Percentiles rank a stretch among this genome's conserved stretches.
Evolutionary conservation across 2,329 filamentous ascomycete genomes (phyloP).

Genomic region (Aaosphaeria arxii): DNA sequence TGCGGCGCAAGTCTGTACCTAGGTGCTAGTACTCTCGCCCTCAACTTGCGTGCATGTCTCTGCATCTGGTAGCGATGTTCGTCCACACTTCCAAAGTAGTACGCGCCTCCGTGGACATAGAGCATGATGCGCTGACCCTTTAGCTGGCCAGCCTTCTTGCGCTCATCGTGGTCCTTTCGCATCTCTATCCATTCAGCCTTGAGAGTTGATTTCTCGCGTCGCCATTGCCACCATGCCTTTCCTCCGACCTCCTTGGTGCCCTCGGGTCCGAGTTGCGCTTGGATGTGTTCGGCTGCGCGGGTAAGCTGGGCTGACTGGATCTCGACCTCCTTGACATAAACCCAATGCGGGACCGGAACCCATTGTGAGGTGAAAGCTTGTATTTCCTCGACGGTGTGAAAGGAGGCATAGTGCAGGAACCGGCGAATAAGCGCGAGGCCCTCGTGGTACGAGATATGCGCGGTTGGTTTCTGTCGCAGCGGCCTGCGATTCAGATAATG

Average conservation of each 20-base stretch:
- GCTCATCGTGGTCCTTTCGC: slow-evolving; percentile 73
- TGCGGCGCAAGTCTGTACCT: slow-evolving; percentile 86
- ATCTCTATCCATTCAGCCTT: slow-evolving; percentile 97
- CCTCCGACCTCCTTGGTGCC: slow-evolving; percentile 80
- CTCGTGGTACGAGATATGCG: slow-evolving; percentile 91
- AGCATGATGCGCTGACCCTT: slow-evolving; percentile 76
- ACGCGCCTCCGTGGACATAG: slow-evolving; percentile 91
- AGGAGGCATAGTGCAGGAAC: slow-evolving; percentile 81
- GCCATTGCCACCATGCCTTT: slow-evolving; percentile 71
- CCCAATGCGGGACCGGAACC: slow-evolving; percentile 87
- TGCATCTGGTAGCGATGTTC: slow-evolving; percentile 99
- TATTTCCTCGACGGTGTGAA: slow-evolving; percentile 88
- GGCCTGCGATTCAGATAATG: slow-evolving; percentile 86
- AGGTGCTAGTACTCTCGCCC: slow-evolving; percentile 82
- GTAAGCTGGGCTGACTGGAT: slow-evolving; percentile 64
- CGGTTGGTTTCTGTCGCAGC: slow-evolving; percentile 75
- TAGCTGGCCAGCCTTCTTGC: slow-evolving; percentile 57
- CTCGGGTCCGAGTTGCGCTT: slow-evolving; percentile 71
- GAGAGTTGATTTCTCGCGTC: slow-evolving; percentile 61
- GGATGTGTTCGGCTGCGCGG: slow-evolving; percentile 63
- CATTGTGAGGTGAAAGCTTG: slow-evolving; percentile 89
- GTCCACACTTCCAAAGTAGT: slow-evolving; percentile 93
- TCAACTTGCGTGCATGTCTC: slow-evolving; percentile 88
- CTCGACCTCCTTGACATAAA: slow-evolving; percentile 68
- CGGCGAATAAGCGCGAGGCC: slow-evolving; percentile 82